Evolutionary conservation across 176 grass and related monocot genomes (phyloP), one percentile per base, ranked within the genome.

Genomic region (bread wheat (Triticum aestivum)): DNA sequence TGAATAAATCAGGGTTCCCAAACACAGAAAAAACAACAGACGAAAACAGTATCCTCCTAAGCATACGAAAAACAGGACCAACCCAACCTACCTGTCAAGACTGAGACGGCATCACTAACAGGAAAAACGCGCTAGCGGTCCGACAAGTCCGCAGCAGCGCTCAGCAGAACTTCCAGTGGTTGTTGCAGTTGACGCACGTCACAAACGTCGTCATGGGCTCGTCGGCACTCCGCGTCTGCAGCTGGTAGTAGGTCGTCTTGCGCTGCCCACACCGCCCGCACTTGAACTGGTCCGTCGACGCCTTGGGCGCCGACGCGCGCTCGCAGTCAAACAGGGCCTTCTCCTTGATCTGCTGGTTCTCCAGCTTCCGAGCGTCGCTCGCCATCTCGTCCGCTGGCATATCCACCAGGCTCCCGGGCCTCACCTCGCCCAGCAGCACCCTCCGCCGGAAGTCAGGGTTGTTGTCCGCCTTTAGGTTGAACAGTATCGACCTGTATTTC

Each of bases 151-250:
- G 3, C 63, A 44, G 75, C 52, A 12, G 4, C n/a, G 70, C 66
- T 94, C 73, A 97, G 69, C 94, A 97, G 78, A 97, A 97, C 71
- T 97, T 97, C 94, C 94, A 97, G 73, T 88, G 94, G 78, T 97
- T 97, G 82, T 97, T 94, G 88, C 94, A 97, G 77, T 97, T 97
- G 34, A 97, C 94, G 5, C 94, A 97, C 11, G 94, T 97, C 29
- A 97, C 94, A 7, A 97, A 97, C 21, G 94, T 97, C 21, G 94
- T 97, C 94, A 97, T 97, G 0, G 94, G 94, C 76, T 97, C 94
- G 73, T 97, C 94, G 1, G 94, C 94, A 84, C 92, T 94, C 79
- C 94, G 90, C 5, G 94, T 97, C 80, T 97, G 94, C 30, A 97
- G 86, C 42, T 97, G 94, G 78, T 92, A 89, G 78, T 97, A 97